Conservation (phyloP, 2,329 filamentous ascomycete genomes). For the Aspergillus amoenus region DNA sequence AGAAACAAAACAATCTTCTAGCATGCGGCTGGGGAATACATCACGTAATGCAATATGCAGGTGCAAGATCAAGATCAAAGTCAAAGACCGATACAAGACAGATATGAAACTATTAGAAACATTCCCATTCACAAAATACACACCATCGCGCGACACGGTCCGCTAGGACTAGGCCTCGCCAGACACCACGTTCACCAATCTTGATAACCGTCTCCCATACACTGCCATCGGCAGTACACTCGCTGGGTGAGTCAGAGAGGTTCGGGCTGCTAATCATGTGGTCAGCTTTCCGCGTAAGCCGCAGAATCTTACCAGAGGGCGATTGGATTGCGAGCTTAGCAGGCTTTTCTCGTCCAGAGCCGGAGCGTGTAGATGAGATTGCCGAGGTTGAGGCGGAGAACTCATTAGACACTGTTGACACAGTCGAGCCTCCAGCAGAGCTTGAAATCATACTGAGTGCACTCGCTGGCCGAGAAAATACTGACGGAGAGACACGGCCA, state of each 20-base stretch:
- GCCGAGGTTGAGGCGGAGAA: conserved; percentile 50
- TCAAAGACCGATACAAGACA: neutral
- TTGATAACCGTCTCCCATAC: conserved; percentile 68
- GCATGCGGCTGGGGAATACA: conserved; percentile 1
- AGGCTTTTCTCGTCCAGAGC: conserved; percentile 63
- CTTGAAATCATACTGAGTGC: conserved; percentile 62
- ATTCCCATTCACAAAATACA: conserved; percentile 68
- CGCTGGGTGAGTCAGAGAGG: conserved; percentile 33
- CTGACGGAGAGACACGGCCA: conserved; percentile 51
- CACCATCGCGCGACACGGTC: conserved; percentile 67
- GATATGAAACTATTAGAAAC: conserved; percentile 41
- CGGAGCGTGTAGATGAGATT: conserved; percentile 50
- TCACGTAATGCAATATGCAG: conserved; percentile 18
- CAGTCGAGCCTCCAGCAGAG: conserved; percentile 52
- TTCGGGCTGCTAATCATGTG: conserved; percentile 40
- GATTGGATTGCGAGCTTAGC: conserved; percentile 95
- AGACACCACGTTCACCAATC: conserved; percentile 62
- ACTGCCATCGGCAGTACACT: conserved; percentile 51
- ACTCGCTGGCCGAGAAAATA: conserved; percentile 55
- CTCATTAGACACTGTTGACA: conserved; percentile 44
- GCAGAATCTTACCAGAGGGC: conserved; percentile 88
- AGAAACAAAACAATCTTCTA: neutral
- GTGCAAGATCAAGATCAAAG: conserved; percentile 4
- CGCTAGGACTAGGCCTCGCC: conserved; percentile 63
- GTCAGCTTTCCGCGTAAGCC: conserved; percentile 54